These are phyloP conservation scores for Stygiomarasmius scandens DNA, from an alignment of 1,284 basidiomycete species.

Conservation along the genomic window DNA sequence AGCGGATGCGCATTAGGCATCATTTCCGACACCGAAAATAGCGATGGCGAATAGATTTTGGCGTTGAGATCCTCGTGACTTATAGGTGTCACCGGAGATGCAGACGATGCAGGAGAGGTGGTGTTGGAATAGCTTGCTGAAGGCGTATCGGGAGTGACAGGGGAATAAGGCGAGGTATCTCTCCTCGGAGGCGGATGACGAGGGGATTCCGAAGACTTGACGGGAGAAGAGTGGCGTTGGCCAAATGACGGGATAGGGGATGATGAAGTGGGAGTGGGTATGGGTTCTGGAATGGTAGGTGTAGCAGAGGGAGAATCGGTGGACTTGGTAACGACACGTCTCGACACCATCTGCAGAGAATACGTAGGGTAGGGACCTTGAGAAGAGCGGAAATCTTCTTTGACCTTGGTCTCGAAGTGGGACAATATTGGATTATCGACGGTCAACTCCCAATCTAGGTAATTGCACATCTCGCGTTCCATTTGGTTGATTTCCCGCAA, in stretches of 20 bases:
- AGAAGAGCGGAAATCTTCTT: constrained; percentile 59
- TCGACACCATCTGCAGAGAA: constrained; percentile 58
- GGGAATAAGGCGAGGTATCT: constrained; percentile 26
- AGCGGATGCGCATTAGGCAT: constrained; percentile 30
- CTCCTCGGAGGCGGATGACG: constrained; percentile 30
- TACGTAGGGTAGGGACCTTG: constrained; percentile 60
- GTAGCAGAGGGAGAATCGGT: constrained; percentile 47
- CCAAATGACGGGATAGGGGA: constrained; percentile 55
- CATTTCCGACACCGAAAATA: constrained; percentile 32
- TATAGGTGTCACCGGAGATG: constrained; percentile 55
- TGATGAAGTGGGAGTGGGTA: constrained; percentile 50
- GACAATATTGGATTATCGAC: constrained; percentile 68
- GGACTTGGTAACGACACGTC: constrained; percentile 42
- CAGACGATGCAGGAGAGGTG: constrained; percentile 56
- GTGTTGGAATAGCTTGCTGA: constrained; percentile 50
- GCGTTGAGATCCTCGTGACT: constrained; percentile 48
- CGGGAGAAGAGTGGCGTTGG: constrained; percentile 33
- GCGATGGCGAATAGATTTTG: constrained; percentile 48
- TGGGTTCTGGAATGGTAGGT: constrained; percentile 51
- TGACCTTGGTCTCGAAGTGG: constrained; percentile 66
- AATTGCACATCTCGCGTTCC: constrained; percentile 93
- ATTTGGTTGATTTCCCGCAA: constrained; percentile 94
- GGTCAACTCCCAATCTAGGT: constrained; percentile 89
- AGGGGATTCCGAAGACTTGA: constrained; percentile 19
- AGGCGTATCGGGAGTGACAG: constrained; percentile 50